These are phyloP conservation scores for Gaeumannomyces tritici DNA, from an alignment of 2,329 filamentous ascomycete species.

Conservation along the genomic window DNA sequence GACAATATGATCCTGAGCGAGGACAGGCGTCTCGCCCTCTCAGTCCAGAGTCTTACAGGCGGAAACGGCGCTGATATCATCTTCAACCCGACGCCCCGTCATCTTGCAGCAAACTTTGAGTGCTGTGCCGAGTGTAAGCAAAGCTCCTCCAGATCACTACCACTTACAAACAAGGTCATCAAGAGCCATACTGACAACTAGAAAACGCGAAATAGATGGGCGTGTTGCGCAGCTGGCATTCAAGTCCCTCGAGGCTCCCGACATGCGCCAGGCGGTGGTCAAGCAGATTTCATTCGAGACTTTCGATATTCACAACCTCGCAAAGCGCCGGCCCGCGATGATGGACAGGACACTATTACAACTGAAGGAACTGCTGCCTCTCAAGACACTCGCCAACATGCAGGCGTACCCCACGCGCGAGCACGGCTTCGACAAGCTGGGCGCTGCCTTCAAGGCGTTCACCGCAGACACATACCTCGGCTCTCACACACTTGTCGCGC, in stretches of 20 bases:
- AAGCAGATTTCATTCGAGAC: constrained; percentile 13
- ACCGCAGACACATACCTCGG: constrained; percentile 1
- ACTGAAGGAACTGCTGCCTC: background rate
- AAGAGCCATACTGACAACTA: background rate
- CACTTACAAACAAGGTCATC: background rate
- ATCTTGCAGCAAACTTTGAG: constrained; percentile 19
- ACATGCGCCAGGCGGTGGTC: background rate
- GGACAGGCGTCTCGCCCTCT: constrained; percentile 6
- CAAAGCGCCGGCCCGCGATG: constrained; percentile 4
- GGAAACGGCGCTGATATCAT: constrained; percentile 29
- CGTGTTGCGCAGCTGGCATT: constrained; percentile 9
- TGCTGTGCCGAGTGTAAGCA: constrained; percentile 19
- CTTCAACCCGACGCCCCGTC: constrained; percentile 32
- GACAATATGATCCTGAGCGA: constrained; percentile 24
- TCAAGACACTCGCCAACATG: background rate
- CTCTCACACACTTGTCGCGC: constrained; percentile 1
- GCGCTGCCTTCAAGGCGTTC: background rate
- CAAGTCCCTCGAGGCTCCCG: background rate
- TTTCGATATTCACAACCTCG: constrained; percentile 11
- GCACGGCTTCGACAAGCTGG: constrained; percentile 7
- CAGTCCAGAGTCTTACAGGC: constrained; percentile 21
- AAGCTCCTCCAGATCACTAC: background rate
- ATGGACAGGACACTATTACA: constrained; percentile 1
- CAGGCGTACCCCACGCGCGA: background rate
- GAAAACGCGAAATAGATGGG: background rate